Percentiles rank a stretch among this genome's conserved stretches.
phyloP scores from a whole-genome alignment of 2,329 filamentous ascomycete species.

The Neocatenulostroma microsporum region DNA sequence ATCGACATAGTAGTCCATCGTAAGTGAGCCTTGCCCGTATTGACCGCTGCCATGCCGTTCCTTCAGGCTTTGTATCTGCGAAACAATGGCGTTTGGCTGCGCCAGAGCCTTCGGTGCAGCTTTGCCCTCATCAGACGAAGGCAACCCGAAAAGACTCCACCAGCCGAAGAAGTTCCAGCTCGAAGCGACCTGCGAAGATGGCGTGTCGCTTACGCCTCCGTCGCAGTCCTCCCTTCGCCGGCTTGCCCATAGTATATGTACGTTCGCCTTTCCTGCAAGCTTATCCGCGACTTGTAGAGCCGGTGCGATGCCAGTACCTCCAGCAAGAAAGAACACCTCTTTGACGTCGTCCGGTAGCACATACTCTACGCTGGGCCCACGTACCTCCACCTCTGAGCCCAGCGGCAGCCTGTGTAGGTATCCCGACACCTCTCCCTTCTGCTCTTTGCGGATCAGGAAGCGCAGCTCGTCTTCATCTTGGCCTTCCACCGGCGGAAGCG shows the following conservation, averaged over 20 bases:
- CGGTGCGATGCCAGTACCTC: conserved; percentile 85
- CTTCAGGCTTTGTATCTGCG: conserved; percentile 57
- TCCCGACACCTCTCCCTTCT: conserved; percentile 74
- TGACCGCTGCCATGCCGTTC: not conserved
- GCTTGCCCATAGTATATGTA: conserved; percentile 80
- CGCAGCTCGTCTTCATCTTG: conserved; percentile 44
- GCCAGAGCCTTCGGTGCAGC: not conserved
- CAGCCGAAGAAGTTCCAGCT: conserved; percentile 15
- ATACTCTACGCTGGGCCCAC: conserved; percentile 68
- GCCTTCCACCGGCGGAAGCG: conserved; percentile 53
- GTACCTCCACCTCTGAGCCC: conserved; percentile 61
- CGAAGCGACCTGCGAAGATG: conserved; percentile 10
- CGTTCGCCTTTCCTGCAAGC: conserved; percentile 39
- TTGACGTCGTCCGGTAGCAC: conserved; percentile 45
- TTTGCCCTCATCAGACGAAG: not conserved
- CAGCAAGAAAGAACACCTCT: conserved; percentile 74
- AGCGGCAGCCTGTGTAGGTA: conserved; percentile 61
- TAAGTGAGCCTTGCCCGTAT: conserved; percentile 37
- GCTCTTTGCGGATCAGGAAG: conserved; percentile 71
- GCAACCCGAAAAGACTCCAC: not conserved
- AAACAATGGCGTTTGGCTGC: conserved; percentile 47
- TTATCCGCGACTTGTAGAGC: conserved; percentile 71
- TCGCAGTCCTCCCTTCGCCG: conserved; percentile 57
- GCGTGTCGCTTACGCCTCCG: conserved; percentile 50
- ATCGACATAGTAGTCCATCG: conserved; percentile 71